Conservation (phyloP, 2,329 filamentous ascomycete species). For the Trichoderma lentiforme region DNA sequence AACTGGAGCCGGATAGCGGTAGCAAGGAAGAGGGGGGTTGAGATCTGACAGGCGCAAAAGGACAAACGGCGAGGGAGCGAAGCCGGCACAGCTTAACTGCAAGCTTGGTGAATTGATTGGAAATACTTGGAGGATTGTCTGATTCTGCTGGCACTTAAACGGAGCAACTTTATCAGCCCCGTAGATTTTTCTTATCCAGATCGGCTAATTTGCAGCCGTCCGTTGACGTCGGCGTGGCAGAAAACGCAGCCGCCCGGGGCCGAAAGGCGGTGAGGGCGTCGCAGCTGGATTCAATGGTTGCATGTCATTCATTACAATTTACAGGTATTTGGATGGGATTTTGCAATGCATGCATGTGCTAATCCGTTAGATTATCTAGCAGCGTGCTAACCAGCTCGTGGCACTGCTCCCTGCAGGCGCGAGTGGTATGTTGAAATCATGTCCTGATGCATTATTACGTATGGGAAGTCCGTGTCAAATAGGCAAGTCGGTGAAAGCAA, state of each 20-base stretch:
- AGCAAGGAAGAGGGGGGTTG: background rate
- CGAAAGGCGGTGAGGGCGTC: slow-evolving; percentile 13
- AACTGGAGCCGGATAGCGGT: background rate
- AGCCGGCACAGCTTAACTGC: background rate
- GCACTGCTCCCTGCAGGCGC: background rate
- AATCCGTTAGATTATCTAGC: background rate
- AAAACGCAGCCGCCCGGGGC: slow-evolving; percentile 5
- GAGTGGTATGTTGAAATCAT: background rate
- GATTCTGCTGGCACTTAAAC: background rate
- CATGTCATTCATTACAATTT: background rate
- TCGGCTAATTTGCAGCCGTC: slow-evolving; percentile 8
- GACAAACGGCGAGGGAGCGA: background rate
- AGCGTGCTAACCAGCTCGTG: background rate
- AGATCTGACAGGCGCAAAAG: background rate
- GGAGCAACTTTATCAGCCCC: slow-evolving; percentile 5
- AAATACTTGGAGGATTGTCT: background rate
- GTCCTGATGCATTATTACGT: background rate
- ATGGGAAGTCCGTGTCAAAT: background rate
- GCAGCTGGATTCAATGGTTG: background rate
- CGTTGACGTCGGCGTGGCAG: slow-evolving; percentile 16
- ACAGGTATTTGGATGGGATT: background rate
- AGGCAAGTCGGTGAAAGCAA: slow-evolving; percentile 8
- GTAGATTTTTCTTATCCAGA: slow-evolving; percentile 9
- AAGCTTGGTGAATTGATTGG: background rate
- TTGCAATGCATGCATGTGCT: background rate